Evolutionary conservation across 257 asterid genomes (phyloP).

Genomic region (Anisodus tanguticus): DNA sequence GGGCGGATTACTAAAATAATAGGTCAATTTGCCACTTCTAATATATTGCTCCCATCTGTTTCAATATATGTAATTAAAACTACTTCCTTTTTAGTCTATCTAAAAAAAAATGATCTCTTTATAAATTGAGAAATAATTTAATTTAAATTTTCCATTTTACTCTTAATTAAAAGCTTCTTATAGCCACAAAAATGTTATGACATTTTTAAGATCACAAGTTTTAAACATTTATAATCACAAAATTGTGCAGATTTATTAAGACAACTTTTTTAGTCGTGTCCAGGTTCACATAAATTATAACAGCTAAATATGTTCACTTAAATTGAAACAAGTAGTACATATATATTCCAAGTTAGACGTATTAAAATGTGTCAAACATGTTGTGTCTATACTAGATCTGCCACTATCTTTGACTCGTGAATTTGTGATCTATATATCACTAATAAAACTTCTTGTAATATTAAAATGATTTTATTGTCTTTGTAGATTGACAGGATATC

Average conservation of each 20-base stretch:
- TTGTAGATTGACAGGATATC: conserved; percentile 74
- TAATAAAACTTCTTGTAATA: not conserved
- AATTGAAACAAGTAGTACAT: not conserved
- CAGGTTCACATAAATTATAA: too few species aligned
- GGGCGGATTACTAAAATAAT: not conserved
- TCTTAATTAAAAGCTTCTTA: not conserved
- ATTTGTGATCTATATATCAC: not conserved
- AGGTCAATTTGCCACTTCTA: not conserved
- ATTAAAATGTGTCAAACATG: not conserved
- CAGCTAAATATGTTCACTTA: not conserved
- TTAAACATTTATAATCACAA: too few species aligned
- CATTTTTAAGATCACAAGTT: too few species aligned
- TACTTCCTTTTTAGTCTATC: not conserved
- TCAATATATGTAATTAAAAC: not conserved
- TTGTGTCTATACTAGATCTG: not conserved
- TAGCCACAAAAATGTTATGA: not conserved
- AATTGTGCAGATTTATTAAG: not conserved
- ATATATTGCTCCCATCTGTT: too few species aligned
- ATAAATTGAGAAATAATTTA: not conserved
- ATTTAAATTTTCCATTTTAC: not conserved
- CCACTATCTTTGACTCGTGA: not conserved
- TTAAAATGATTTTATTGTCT: not conserved
- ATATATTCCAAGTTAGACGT: not conserved
- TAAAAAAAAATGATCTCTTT: not conserved
- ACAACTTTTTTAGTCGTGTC: too few species aligned